phyloP scores from a whole-genome alignment of 495 filamentous ascomycete genomes.

The Penicillium crystallinum region DNA sequence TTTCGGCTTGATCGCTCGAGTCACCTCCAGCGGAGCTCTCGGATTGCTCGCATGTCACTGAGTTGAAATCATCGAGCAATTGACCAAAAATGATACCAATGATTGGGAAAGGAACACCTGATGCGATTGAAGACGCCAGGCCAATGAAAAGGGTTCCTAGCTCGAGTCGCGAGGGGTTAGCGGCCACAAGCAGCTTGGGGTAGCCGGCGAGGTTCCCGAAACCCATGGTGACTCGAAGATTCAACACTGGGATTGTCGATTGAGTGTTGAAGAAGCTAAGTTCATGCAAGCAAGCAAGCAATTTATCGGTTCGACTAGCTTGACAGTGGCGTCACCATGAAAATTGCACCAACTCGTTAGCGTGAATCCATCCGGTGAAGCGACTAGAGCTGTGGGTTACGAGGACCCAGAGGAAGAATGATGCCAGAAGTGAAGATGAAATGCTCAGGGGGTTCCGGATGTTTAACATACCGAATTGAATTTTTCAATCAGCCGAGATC shows the following conservation, averaged over 20 bases:
- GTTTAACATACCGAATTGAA: background rate
- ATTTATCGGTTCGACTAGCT: constrained; percentile 8
- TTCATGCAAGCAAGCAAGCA: background rate
- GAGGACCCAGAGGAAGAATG: background rate
- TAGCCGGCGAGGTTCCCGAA: constrained; percentile 35
- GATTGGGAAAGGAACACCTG: constrained; percentile 63
- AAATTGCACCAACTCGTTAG: constrained; percentile 5
- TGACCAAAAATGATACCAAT: constrained; percentile 65
- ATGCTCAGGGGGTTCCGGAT: background rate
- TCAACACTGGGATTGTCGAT: background rate
- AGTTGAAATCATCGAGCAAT: constrained; percentile 62
- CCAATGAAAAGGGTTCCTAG: constrained; percentile 29
- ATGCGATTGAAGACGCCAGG: constrained; percentile 49
- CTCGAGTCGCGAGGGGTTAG: constrained; percentile 18
- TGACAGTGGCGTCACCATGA: constrained; percentile 4
- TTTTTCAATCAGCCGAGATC: constrained; percentile 7
- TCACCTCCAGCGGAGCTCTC: constrained; percentile 10
- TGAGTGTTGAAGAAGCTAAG: constrained; percentile 6
- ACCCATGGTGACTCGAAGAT: constrained; percentile 18
- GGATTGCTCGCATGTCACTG: constrained; percentile 43
- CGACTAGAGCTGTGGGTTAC: background rate
- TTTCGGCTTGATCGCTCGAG: constrained; percentile 31
- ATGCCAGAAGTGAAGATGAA: background rate
- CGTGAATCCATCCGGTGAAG: constrained; percentile 3
- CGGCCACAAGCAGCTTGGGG: constrained; percentile 38